Evolutionary conservation across 345 rosid species (phyloP).

Genomic region (Lumnitzera racemosa): DNA sequence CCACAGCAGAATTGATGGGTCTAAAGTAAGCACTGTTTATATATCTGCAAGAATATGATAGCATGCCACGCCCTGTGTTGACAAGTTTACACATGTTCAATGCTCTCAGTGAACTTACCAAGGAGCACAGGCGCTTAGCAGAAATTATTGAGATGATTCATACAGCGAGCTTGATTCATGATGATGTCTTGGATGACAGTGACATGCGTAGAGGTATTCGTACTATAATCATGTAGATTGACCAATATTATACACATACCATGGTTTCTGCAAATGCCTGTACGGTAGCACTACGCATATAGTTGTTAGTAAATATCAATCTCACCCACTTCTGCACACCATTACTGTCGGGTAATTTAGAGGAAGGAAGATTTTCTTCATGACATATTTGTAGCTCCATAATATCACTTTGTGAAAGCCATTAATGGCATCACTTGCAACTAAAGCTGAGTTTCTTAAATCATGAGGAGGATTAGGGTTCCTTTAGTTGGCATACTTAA

Average conservation of each 20-base stretch:
- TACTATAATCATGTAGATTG: too few relatives aligned
- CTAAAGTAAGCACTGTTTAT: slow-evolving; percentile 43
- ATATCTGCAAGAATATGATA: slow-evolving; percentile 4
- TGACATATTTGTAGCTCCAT: too few relatives aligned
- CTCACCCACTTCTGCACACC: too few relatives aligned
- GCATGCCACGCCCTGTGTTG: slow-evolving; percentile 1
- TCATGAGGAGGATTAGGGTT: too few relatives aligned
- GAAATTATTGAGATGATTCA: slow-evolving; percentile 99
- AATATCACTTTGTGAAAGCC: neutral
- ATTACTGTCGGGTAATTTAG: too few relatives aligned
- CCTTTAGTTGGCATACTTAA: too few relatives aligned
- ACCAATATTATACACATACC: too few relatives aligned
- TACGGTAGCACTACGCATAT: neutral
- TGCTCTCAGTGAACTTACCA: slow-evolving; percentile 61
- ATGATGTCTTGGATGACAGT: slow-evolving; percentile 92
- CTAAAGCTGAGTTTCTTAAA: too few relatives aligned
- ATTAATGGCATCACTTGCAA: neutral
- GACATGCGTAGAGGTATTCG: slow-evolving; percentile 81
- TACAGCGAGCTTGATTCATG: slow-evolving; percentile 96
- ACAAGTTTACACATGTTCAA: slow-evolving; percentile 8
- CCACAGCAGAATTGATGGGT: slow-evolving; percentile 73
- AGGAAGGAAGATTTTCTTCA: too few relatives aligned
- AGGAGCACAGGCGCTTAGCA: slow-evolving; percentile 78
- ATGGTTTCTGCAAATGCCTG: too few relatives aligned
- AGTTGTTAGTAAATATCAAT: too few relatives aligned